Percentiles rank a stretch among this genome's conserved stretches.
These are phyloP conservation scores for Heterobasidion annosum DNA, from an alignment of 1,284 basidiomycete species.

Conservation along the genomic window DNA sequence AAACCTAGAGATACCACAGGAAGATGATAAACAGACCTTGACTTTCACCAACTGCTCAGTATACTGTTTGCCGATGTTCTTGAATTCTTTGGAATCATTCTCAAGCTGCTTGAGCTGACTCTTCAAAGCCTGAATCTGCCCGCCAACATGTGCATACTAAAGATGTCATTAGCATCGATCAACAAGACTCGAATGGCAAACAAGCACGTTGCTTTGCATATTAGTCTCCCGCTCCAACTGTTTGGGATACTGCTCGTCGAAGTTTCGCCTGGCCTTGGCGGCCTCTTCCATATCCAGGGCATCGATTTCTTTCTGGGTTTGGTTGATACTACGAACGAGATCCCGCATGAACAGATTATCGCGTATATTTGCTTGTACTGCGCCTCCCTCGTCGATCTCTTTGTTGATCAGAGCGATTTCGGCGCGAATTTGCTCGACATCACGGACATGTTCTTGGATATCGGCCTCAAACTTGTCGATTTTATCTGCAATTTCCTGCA, in stretches of 20 bases:
- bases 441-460: constrained; percentile 45
- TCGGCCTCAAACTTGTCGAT: constrained; percentile 53
- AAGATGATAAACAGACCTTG: constrained; percentile 48
- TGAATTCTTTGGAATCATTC: constrained; percentile 79
- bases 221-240: constrained; percentile 68
- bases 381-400: constrained; percentile 67
- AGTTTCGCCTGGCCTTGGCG: constrained; percentile 72
- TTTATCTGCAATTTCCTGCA: constrained; percentile 54
- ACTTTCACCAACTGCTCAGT: constrained; percentile 90
- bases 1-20: too few relatives aligned
- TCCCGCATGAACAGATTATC: constrained; percentile 82
- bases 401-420: constrained; percentile 50
- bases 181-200: constrained; percentile 4
- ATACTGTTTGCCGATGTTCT: constrained; percentile 80
- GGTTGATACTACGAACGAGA: constrained; percentile 58
- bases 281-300: constrained; percentile 76
- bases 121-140: constrained; percentile 74
- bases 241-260: constrained; percentile 71
- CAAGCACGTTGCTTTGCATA: constrained; percentile 59
- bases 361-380: constrained; percentile 66
- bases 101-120: constrained; percentile 63
- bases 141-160: constrained; percentile 75
- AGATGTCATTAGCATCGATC: constrained; percentile 2
- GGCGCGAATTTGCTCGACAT: constrained; percentile 47
- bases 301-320: constrained; percentile 68